A percentile compares a stretch with the other conserved stretches of the same genome.
These are phyloP conservation scores for Lithohypha guttulata DNA, from an alignment of 2,329 filamentous ascomycete species.

Conservation along the genomic window DNA sequence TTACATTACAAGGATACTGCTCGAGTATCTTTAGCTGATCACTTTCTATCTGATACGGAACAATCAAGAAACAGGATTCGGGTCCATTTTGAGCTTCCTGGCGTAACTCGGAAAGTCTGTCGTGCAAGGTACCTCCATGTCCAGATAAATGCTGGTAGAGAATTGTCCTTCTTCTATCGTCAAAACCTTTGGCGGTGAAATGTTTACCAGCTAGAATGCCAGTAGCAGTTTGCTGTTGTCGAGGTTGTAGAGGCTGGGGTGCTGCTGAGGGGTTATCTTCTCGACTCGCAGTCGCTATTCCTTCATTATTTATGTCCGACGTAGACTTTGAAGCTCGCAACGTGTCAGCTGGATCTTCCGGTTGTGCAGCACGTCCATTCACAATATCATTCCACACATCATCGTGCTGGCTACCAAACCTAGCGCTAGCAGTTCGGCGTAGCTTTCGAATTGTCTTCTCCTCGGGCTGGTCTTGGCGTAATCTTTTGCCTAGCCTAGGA, in stretches of 20 bases:
- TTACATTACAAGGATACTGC: conserved; percentile 14
- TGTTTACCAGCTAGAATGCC: conserved; percentile 6
- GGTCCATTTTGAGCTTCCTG: conserved; percentile 8
- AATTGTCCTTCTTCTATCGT: conserved; percentile 25
- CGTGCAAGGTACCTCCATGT: conserved; percentile 32
- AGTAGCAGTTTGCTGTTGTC: not conserved
- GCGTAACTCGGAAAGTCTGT: conserved; percentile 27
- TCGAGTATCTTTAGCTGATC: conserved; percentile 27
- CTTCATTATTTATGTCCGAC: not conserved
- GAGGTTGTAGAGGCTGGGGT: not conserved
- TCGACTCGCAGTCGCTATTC: not conserved
- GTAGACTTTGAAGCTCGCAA: too few species aligned
- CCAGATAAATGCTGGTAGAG: conserved; percentile 32
- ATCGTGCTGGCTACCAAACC: conserved; percentile 67
- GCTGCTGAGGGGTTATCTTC: too few species aligned
- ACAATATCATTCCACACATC: conserved; percentile 88
- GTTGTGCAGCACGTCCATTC: conserved; percentile 27
- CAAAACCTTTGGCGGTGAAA: conserved; percentile 10
- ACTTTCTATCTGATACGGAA: conserved; percentile 35
- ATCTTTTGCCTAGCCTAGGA: conserved; percentile 47
- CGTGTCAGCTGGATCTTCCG: conserved; percentile 7
- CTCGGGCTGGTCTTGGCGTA: conserved; percentile 38
- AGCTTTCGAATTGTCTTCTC: conserved; percentile 66
- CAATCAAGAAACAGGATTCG: conserved; percentile 25
- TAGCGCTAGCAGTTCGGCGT: conserved; percentile 75